Base-by-base conservation (phyloP, 2,329 filamentous ascomycete species). In the Cladobotryum mycophilum region DNA sequence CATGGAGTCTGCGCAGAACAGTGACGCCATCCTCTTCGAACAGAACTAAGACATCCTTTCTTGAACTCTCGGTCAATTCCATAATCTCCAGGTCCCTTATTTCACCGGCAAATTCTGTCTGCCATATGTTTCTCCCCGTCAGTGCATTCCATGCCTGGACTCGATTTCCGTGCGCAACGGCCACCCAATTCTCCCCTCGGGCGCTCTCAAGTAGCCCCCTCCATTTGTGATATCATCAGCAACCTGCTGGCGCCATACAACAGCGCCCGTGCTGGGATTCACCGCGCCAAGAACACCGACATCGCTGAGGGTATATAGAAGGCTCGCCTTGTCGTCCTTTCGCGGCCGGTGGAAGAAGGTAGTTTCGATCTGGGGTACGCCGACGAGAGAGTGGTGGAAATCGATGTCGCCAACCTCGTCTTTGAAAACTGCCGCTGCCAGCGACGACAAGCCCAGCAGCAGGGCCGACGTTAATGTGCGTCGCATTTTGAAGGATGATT, bases 261-360 rank as follows among this genome's bases (percentile, higher is more conserved):
- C 65, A 2, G 81, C 78, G 15, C 93, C 92, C 63, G 86, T 91
- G 64, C 84, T 86, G 2, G 93, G 93, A 61, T 96, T 95, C 43
- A 97, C 79, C 1, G 92, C 92, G 45, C 89, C 93, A 15, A 99
- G 70, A 2, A 96, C 80, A 36, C 84, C 82, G 45, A 90, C 79
- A 52, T 96, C 88, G 56, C 89, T 95, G 41, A 97, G 74, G 0
- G 93, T 95, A 68, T 96, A 99, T 47, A 99, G 78, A 36, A 99
- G 78, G 48, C 88, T 92, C 35, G 91, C 91, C 68, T 88, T 89
- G 55, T 92, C 91, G 59, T 85, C 81, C 55, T 81, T 78, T 62
- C 86, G 80, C 37, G 93, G 92, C 60, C 85, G 86, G 72, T 96
- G 89, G 81, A 97, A 97, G 79, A 97, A 95, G 60, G 92, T 96